Base-by-base conservation (phyloP, 345 rosid genomes). In the Camelina neglecta region DNA sequence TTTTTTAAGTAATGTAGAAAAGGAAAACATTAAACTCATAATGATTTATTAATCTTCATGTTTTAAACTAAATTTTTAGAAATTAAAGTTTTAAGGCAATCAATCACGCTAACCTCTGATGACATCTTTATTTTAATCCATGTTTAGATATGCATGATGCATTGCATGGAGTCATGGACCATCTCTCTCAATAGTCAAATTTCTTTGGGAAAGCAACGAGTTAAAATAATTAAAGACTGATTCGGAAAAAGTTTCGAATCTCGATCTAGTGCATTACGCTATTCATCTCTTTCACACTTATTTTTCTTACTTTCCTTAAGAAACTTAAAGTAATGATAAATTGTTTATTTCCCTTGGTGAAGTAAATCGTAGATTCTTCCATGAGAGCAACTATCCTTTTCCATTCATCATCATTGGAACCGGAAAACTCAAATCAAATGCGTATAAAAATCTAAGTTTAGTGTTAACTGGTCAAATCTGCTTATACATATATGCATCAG, bases 181-280 rank as follows among this genome's bases (percentile, higher is more conserved):
- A 57, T 57, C 39, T 57, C 61, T 56, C 60, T 29, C 31, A 7
- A 29, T 33, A 4, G 42, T 57, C 62, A 56, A 56, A 13, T 56
- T 56, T 15, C 1, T 2, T 56, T 7, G 61, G 62, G 41, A 58
- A 58, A 58, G 62, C 42, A 8, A 58, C 8, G 12, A 31, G 41
- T 57, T 15, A 31, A 7, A 3, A 13, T 55, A 55, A 26, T 26
- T 55, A 55, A 26, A 26, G 20, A 7, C 39, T 15, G 20, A 31
- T 57, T 55, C 39, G 31, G 4, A 15, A 15, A 15, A 31, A 15
- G 61, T 57, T 56, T 8, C 20, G 62, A 58, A 58, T 58, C 62
- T 58, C 12, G 42, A 15, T 47, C 20, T n/a, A 47, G 6, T 6
- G 20, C 50, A 6, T 15, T 47, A 47, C 20, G 8, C 21, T 31